Percentiles rank a stretch among this genome's conserved stretches.
Conservation (phyloP, 768 basidiomycete species). For the Suillus occidentalis region DNA sequence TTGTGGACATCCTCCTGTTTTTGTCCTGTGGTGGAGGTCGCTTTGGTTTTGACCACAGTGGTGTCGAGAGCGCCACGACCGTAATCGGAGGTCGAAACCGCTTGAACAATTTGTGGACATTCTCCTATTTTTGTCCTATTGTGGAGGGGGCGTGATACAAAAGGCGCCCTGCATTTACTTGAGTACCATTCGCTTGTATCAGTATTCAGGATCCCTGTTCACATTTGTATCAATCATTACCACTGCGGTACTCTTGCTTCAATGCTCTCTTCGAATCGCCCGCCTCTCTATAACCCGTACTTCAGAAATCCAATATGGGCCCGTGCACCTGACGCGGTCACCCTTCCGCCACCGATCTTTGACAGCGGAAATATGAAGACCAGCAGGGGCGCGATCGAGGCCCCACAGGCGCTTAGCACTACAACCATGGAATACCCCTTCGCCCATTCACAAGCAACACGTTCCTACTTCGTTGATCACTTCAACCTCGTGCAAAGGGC, state of each 20-base stretch:
- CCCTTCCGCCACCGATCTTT: slow-evolving; percentile 8
- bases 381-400: neutral
- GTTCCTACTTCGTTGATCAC: slow-evolving; percentile 13
- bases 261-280: slow-evolving; percentile 1
- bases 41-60: slow-evolving; percentile 26
- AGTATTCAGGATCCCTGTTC: neutral
- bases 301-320: slow-evolving; percentile 13
- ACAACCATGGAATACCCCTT: slow-evolving; percentile 7
- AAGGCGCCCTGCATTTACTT: slow-evolving; percentile 10
- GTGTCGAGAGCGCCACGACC: slow-evolving; percentile 15
- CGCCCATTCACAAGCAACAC: slow-evolving; percentile 9
- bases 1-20: slow-evolving; percentile 8
- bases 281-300: slow-evolving; percentile 10
- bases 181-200: neutral
- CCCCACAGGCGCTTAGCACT: neutral
- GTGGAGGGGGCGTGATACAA: slow-evolving; percentile 17
- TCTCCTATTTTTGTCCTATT: slow-evolving; percentile 8
- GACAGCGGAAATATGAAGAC: slow-evolving; percentile 12
- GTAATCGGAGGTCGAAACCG: slow-evolving; percentile 19
- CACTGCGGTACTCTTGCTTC: neutral
- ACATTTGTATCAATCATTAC: slow-evolving; percentile 9
- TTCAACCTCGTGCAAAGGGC: slow-evolving; percentile 16
- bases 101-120: slow-evolving; percentile 8
- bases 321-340: slow-evolving; percentile 12
- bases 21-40: slow-evolving; percentile 6